These are phyloP conservation scores for Calonectria naviculata DNA, from an alignment of 2,329 filamentous ascomycete species.

Conservation along the genomic window DNA sequence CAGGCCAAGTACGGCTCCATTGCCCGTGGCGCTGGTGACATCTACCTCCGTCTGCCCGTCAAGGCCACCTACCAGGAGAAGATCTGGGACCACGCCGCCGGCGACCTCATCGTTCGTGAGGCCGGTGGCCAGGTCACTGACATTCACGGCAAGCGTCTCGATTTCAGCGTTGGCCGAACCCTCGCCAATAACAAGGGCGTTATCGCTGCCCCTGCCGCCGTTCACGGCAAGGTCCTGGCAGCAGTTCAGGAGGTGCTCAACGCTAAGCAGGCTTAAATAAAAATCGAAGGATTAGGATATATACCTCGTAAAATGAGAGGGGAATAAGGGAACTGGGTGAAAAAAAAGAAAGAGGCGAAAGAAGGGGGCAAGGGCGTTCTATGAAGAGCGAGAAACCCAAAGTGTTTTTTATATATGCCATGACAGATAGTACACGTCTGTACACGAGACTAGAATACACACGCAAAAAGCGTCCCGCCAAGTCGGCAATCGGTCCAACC, in stretches of 20 bases:
- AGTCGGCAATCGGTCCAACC: constrained; percentile 1
- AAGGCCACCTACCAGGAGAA: constrained; percentile 95
- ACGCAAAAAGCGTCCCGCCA: constrained; percentile 37
- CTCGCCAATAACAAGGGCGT: constrained; percentile 93
- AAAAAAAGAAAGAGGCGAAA: constrained; percentile 16
- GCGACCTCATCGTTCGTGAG: constrained; percentile 93
- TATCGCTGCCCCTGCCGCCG: constrained; percentile 82
- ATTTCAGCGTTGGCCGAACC: constrained; percentile 89
- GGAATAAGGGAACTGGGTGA: neutral
- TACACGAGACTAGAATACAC: constrained; percentile 45
- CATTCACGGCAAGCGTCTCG: constrained; percentile 82
- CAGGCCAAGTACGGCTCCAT: constrained; percentile 99
- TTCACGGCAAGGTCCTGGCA: constrained; percentile 81
- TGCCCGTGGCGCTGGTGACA: constrained; percentile 90
- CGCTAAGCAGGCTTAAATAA: constrained; percentile 41
- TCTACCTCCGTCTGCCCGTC: constrained; percentile 91
- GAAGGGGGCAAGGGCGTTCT: neutral
- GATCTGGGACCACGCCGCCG: constrained; percentile 99
- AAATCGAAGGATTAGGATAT: neutral
- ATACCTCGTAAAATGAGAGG: neutral
- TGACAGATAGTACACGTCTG: constrained; percentile 45
- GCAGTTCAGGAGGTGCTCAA: constrained; percentile 84
- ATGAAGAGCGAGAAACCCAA: constrained; percentile 22
- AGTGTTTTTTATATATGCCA: constrained; percentile 42
- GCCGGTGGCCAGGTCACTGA: constrained; percentile 94